These are phyloP conservation scores for Aegle marmelos DNA, from an alignment of 345 rosid genomes.

Conservation along the genomic window DNA sequence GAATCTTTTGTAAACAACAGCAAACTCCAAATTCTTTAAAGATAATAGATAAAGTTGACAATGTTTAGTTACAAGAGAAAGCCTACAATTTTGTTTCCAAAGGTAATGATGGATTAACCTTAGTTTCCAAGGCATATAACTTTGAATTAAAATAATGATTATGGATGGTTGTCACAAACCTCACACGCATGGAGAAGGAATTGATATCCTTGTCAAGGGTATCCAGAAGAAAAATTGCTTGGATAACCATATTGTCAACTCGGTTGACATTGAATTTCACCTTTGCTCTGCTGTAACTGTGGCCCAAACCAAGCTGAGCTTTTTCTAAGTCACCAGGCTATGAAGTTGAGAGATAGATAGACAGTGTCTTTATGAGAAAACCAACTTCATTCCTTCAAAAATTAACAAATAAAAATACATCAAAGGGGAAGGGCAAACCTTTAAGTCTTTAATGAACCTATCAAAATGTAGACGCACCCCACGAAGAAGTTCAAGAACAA, in stretches of 20 bases:
- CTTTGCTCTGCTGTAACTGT: conserved; percentile 95
- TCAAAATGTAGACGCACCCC: conserved; percentile 83
- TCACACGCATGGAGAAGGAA: conserved; percentile 86
- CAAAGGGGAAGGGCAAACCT: conserved; percentile 43
- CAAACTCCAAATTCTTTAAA: not conserved
- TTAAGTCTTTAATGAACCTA: conserved; percentile 81
- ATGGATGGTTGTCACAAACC: conserved; percentile 42
- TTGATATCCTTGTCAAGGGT: conserved; percentile 90
- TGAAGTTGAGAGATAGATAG: not conserved
- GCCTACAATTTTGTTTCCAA: not conserved
- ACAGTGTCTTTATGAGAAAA: not conserved
- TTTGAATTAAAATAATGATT: not conserved
- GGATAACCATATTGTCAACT: conserved; percentile 94
- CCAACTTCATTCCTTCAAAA: not conserved
- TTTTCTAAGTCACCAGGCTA: conserved; percentile 91
- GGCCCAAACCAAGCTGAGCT: conserved; percentile 93
- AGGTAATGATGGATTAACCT: not conserved
- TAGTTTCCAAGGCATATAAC: not conserved
- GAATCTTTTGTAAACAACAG: not conserved
- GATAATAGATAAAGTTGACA: not conserved
- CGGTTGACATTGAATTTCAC: conserved; percentile 95
- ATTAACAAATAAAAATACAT: not conserved
- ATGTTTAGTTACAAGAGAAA: not conserved
- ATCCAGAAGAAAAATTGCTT: conserved; percentile 86
- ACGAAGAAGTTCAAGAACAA: conserved; percentile 82